Evolutionary conservation across 306 rosid species (phyloP).

Genomic region (Vigna unguiculata): DNA sequence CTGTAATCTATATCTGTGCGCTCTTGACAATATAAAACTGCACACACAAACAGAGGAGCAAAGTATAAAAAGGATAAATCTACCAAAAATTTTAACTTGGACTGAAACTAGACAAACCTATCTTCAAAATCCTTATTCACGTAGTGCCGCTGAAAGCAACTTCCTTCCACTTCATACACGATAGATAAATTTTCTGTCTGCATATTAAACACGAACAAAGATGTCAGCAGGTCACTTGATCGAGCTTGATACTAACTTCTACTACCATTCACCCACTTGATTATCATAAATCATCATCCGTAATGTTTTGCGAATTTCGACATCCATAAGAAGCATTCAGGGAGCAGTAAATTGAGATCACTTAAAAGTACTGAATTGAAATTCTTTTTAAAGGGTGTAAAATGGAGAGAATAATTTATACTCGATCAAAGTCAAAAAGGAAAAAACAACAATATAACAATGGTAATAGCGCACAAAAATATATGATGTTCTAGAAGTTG

Average conservation of each 20-base stretch:
- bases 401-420: neutral
- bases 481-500: constrained; percentile 17
- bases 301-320: neutral
- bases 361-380: constrained; percentile 10
- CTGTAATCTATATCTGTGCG: constrained; percentile 83
- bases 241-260: constrained; percentile 1
- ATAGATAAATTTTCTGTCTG: constrained; percentile 74
- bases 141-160: constrained; percentile 65
- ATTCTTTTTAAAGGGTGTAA: neutral
- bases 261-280: constrained; percentile 12
- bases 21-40: constrained; percentile 79
- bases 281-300: constrained; percentile 7
- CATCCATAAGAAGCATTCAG: neutral
- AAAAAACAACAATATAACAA: neutral
- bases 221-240: constrained; percentile 36
- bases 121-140: constrained; percentile 56
- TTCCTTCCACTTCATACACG: constrained; percentile 72
- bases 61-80: constrained; percentile 32
- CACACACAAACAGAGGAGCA: constrained; percentile 30
- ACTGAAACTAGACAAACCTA: constrained; percentile 56
- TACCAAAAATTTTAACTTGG: constrained; percentile 2
- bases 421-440: neutral
- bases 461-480: neutral
- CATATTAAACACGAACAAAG: constrained; percentile 29
- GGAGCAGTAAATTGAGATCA: constrained; percentile 5